phyloP scores from a whole-genome alignment of 2,329 filamentous ascomycete genomes.

The Apiospora arundinis region DNA sequence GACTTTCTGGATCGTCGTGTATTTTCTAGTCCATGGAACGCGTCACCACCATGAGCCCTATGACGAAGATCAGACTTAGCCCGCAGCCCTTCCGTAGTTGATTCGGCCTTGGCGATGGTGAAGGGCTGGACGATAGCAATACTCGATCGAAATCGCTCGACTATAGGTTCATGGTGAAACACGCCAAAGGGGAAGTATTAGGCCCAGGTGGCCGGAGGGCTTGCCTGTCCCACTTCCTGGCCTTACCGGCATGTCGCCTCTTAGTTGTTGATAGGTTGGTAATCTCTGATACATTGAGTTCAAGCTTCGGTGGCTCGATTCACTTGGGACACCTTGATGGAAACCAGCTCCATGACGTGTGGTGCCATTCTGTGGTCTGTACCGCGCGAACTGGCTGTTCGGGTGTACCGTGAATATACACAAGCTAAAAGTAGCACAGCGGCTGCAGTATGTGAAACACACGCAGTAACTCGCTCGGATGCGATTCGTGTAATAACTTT shows the following conservation, averaged over 20 bases:
- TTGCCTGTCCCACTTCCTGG: background rate
- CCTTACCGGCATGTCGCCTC: background rate
- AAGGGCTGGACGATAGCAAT: background rate
- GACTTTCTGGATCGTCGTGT: too few species aligned
- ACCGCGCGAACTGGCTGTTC: background rate
- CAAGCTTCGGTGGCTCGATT: background rate
- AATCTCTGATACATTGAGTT: background rate
- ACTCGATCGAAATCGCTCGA: background rate
- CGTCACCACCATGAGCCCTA: background rate
- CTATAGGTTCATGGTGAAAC: background rate
- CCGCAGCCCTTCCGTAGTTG: background rate
- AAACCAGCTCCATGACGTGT: background rate
- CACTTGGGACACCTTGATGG: background rate
- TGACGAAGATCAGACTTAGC: background rate
- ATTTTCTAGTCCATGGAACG: background rate
- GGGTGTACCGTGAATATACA: background rate
- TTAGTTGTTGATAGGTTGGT: background rate
- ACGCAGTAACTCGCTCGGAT: background rate
- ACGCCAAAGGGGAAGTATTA: background rate
- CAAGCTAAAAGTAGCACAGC: background rate
- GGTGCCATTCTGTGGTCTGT: background rate
- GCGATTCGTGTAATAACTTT: constrained; percentile 1
- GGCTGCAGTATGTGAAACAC: background rate
- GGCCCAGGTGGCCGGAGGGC: background rate
- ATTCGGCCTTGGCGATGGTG: background rate